These are phyloP conservation scores for Ophiostoma piceae DNA, from an alignment of 2,329 filamentous ascomycete genomes.

Conservation along the genomic window DNA sequence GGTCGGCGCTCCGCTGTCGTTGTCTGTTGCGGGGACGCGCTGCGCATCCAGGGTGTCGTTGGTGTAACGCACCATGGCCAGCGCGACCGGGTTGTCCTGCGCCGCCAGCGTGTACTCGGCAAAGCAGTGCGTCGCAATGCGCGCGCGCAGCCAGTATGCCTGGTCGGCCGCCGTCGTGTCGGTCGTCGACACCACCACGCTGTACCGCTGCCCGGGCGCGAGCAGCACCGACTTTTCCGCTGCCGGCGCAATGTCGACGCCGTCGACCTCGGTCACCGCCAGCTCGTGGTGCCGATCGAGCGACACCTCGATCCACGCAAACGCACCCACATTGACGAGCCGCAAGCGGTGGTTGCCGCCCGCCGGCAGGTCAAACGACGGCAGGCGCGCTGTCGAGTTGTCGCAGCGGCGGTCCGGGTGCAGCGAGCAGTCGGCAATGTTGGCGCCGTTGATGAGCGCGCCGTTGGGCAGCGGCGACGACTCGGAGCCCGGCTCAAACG, in stretches of 20 bases:
- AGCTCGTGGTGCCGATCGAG: conserved; percentile 57
- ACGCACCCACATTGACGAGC: conserved; percentile 64
- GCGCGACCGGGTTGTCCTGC: conserved; percentile 42
- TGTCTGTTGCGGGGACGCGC: conserved; percentile 34
- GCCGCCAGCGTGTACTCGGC: conserved; percentile 44
- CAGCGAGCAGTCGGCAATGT: conserved; percentile 38
- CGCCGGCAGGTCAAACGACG: conserved; percentile 45
- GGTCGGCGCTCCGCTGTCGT: conserved; percentile 34
- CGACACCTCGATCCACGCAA: conserved; percentile 66
- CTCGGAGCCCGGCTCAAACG: conserved; percentile 53
- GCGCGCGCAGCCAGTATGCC: conserved; percentile 60
- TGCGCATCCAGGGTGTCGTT: conserved; percentile 4
- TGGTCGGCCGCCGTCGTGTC: conserved; percentile 44
- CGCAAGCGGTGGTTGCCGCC: conserved; percentile 59
- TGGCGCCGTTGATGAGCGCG: conserved; percentile 63
- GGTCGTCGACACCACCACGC: conserved; percentile 58
- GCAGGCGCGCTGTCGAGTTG: conserved; percentile 35
- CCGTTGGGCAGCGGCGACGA: conserved; percentile 59
- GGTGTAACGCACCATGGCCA: conserved; percentile 46
- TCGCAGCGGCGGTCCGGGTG: conserved; percentile 43
- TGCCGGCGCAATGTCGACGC: conserved; percentile 57
- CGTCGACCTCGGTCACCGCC: conserved; percentile 63
- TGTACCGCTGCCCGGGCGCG: conserved; percentile 66
- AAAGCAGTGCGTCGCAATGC: conserved; percentile 57
- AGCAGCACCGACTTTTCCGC: conserved; percentile 59